These are phyloP conservation scores for Pseudogymnoascus sp. DNA, from an alignment of 2,329 filamentous ascomycete species.

Conservation along the genomic window DNA sequence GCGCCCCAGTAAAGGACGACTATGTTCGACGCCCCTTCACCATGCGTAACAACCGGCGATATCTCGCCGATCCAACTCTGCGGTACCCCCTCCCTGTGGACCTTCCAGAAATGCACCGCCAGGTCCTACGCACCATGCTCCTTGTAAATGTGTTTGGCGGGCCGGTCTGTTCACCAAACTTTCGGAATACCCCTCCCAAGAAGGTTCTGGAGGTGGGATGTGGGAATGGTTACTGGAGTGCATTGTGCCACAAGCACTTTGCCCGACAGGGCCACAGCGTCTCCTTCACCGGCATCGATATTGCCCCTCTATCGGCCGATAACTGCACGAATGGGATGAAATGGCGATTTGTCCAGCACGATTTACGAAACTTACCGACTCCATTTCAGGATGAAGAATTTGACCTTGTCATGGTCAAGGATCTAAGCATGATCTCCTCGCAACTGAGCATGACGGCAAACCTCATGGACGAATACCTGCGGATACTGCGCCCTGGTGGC, in stretches of 20 bases:
- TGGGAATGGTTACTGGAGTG: constrained; percentile 83
- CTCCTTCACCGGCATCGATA: constrained; percentile 74
- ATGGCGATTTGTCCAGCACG: constrained; percentile 85
- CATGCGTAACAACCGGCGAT: constrained; percentile 71
- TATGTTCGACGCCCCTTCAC: constrained; percentile 48
- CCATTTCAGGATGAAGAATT: constrained; percentile 76
- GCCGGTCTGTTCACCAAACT: constrained; percentile 65
- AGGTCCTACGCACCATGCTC: constrained; percentile 76
- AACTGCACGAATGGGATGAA: constrained; percentile 64
- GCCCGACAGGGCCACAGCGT: constrained; percentile 60
- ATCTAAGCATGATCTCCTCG: constrained; percentile 62
- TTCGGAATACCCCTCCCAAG: constrained; percentile 60
- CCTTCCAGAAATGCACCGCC: constrained; percentile 77
- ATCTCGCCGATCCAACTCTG: constrained; percentile 65
- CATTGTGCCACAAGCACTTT: constrained; percentile 78
- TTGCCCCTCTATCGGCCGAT: constrained; percentile 64
- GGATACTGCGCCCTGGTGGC: constrained; percentile 70
- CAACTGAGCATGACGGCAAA: constrained; percentile 47
- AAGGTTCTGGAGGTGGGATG: constrained; percentile 82
- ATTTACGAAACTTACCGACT: constrained; percentile 66
- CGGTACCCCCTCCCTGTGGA: constrained; percentile 85
- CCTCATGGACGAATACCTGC: constrained; percentile 64
- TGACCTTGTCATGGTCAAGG: constrained; percentile 83
- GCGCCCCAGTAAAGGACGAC: constrained; percentile 2
- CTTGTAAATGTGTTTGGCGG: constrained; percentile 74